These are phyloP conservation scores for Pleurotus citrinopileatus DNA, from an alignment of 768 basidiomycete species.

Conservation along the genomic window DNA sequence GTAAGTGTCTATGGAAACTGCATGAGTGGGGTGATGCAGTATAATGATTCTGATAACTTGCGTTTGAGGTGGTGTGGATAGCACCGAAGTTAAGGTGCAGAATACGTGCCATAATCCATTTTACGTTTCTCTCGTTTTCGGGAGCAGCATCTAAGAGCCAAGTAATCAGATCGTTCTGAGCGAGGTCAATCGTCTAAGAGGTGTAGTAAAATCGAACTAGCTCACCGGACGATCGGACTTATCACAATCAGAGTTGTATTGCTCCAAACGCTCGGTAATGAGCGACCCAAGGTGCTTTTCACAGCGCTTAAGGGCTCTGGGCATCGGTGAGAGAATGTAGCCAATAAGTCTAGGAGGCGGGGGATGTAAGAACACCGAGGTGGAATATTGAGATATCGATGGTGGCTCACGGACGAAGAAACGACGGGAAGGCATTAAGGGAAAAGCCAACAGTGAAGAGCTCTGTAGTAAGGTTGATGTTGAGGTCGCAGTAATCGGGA, in stretches of 20 bases:
- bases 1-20: slow-evolving; percentile 28
- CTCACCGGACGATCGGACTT: neutral
- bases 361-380: neutral
- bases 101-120: slow-evolving; percentile 18
- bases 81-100: slow-evolving; percentile 32
- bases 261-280: neutral
- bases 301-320: neutral
- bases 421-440: neutral
- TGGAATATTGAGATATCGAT: neutral
- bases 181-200: neutral
- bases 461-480: slow-evolving; percentile 10
- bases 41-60: neutral
- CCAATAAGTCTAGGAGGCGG: neutral
- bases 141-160: slow-evolving; percentile 30
- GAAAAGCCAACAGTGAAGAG: slow-evolving; percentile 29
- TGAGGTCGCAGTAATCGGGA: slow-evolving; percentile 3
- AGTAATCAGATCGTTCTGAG: slow-evolving; percentile 10
- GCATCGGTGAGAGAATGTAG: neutral
- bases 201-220: slow-evolving; percentile 1
- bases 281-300: neutral
- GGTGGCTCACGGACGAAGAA: neutral
- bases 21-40: no score
- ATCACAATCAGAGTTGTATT: neutral
- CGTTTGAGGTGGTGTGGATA: slow-evolving; percentile 21
- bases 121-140: neutral